phyloP scores from a whole-genome alignment of 139 green algal species.

The Haematococcus lacustris region DNA sequence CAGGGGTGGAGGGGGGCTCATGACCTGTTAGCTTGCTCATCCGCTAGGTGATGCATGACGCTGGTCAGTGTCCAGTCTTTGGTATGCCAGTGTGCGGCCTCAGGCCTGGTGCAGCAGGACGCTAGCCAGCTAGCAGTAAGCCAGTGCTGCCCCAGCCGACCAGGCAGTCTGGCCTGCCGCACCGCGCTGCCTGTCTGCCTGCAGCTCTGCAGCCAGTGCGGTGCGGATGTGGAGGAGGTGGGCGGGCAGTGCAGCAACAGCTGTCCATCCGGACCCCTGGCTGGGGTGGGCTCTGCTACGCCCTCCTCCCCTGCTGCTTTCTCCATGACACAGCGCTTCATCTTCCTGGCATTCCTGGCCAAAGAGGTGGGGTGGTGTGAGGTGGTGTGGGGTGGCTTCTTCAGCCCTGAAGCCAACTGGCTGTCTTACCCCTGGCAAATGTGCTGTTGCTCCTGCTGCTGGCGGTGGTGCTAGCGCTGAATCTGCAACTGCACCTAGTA shows the following conservation, averaged over 20 bases:
- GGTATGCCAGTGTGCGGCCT: not conserved
- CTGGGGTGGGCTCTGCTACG: not conserved
- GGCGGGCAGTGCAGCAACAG: constrained; percentile 5
- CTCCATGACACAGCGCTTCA: constrained; percentile 6
- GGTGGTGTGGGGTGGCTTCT: not conserved
- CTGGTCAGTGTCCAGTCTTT: not conserved
- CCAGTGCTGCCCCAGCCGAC: not conserved
- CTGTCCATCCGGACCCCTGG: constrained; percentile 21
- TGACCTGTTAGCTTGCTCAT: not conserved
- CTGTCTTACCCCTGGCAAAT: not conserved
- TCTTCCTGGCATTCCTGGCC: constrained; percentile 28
- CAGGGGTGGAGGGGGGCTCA: not conserved
- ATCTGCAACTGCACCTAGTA: not conserved
- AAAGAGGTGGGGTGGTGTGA: constrained; percentile 2
- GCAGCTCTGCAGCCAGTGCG: constrained; percentile 21
- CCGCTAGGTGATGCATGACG: not conserved
- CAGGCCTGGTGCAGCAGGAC: not conserved
- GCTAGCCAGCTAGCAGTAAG: too few relatives aligned
- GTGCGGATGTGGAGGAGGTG: constrained; percentile 1
- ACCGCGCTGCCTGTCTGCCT: not conserved
- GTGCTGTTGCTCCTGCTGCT: not conserved
- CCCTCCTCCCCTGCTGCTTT: not conserved
- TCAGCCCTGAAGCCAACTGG: not conserved
- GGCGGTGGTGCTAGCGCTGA: not conserved
- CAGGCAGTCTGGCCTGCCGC: not conserved